Percentiles rank a stretch among this genome's conserved stretches.
Evolutionary conservation across 345 rosid species (phyloP).

Genomic region (Euclidium syriacum): DNA sequence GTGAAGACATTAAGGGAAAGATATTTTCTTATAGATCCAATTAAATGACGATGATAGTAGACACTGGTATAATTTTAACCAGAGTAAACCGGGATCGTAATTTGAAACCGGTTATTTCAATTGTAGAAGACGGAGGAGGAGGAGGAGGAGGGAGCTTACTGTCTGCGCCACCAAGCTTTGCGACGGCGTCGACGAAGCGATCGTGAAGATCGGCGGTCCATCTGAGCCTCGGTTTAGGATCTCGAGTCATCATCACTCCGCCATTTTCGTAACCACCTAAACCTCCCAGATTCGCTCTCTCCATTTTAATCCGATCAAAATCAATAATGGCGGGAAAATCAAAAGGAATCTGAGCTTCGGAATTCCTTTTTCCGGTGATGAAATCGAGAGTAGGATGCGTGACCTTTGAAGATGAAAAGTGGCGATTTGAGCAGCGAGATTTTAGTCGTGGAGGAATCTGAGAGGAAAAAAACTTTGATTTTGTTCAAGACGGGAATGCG

Average conservation of each 20-base stretch:
- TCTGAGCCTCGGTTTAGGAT: constrained; percentile 60
- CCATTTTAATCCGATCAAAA: constrained; percentile 31
- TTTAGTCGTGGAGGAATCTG: background rate
- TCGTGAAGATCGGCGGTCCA: constrained; percentile 43
- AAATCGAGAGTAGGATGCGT: background rate
- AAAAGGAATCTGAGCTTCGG: background rate
- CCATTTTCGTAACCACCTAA: constrained; percentile 42
- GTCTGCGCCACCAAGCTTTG: constrained; percentile 48
- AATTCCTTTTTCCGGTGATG: background rate
- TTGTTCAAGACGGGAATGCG: background rate
- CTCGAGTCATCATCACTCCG: constrained; percentile 77
- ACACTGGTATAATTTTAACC: background rate
- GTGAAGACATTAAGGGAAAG: too few species aligned
- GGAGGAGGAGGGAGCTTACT: constrained; percentile 21
- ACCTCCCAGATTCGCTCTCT: constrained; percentile 35
- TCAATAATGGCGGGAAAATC: constrained; percentile 25
- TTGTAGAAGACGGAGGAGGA: background rate
- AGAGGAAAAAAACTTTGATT: background rate
- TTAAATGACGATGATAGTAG: too few species aligned
- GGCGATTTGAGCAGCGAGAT: background rate
- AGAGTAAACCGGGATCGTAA: constrained; percentile 4
- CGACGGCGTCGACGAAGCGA: constrained; percentile 41
- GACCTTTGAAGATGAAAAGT: background rate
- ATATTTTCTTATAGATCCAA: too few species aligned
- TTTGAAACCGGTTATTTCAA: constrained; percentile 1